A percentile compares a stretch with the other conserved stretches of the same genome.
Evolutionary conservation across 768 basidiomycete species (phyloP).

Genomic region (Thelephora ganbajun): DNA sequence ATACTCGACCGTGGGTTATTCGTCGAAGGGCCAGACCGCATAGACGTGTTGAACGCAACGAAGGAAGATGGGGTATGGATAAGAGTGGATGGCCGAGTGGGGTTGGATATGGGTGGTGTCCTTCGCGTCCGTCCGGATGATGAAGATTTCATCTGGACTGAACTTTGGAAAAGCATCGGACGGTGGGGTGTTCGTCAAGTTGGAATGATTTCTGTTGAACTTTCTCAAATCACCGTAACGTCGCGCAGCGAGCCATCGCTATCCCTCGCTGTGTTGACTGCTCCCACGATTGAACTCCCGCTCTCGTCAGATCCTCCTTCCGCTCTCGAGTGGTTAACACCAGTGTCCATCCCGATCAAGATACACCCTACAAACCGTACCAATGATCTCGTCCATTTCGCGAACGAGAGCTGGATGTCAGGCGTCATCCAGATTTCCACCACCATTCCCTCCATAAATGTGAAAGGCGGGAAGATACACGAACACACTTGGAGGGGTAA

Average conservation of each 20-base stretch:
- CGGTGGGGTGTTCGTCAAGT: conserved; percentile 49
- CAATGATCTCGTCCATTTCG: conserved; percentile 32
- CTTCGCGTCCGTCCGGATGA: conserved; percentile 37
- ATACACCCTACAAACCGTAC: conserved; percentile 41
- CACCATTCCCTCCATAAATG: conserved; percentile 25
- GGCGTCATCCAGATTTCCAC: conserved; percentile 33
- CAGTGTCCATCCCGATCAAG: conserved; percentile 34
- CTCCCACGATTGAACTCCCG: conserved; percentile 39
- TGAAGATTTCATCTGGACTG: conserved; percentile 29
- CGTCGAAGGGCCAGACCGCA: conserved; percentile 42
- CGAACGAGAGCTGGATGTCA: conserved; percentile 41
- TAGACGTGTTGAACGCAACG: conserved; percentile 52
- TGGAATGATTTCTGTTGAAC: conserved; percentile 39
- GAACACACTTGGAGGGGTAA: conserved; percentile 33
- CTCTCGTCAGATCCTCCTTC: conserved; percentile 37
- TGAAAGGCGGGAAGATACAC: conserved; percentile 36
- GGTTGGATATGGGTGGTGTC: conserved; percentile 52
- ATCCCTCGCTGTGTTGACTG: conserved; percentile 32
- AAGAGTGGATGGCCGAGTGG: conserved; percentile 38
- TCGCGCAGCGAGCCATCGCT: conserved; percentile 26
- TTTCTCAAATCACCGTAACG: conserved; percentile 35
- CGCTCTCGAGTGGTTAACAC: conserved; percentile 44
- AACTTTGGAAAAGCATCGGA: conserved; percentile 52
- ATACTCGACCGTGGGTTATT: conserved; percentile 41
- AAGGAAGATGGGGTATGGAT: conserved; percentile 46